Percentiles rank a stretch among this genome's conserved stretches.
Conservation (phyloP, 179 eudicot genomes). For the Patellifolia procumbens region DNA sequence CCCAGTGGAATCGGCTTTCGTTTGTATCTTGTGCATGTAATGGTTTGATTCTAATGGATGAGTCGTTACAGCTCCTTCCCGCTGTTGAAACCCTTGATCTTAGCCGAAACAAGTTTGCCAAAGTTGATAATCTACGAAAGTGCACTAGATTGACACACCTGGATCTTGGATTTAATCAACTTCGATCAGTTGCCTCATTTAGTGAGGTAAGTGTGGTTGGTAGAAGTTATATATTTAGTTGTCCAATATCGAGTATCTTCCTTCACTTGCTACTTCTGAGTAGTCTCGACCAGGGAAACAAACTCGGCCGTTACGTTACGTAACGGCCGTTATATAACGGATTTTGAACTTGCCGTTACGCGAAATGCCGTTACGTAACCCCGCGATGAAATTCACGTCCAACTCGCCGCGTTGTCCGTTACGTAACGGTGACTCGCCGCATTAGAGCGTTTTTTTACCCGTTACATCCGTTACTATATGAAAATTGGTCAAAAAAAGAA, state of each 20-base stretch:
- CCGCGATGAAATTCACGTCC: too few species aligned
- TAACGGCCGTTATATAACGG: too few species aligned
- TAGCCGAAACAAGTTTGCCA: conserved; percentile 88
- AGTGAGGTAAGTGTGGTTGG: conserved; percentile 54
- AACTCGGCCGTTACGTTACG: too few species aligned
- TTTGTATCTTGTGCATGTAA: conserved; percentile 89
- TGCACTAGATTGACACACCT: conserved; percentile 75
- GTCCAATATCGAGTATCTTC: background rate
- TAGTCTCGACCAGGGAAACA: too few species aligned
- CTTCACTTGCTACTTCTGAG: background rate
- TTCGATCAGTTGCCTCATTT: conserved; percentile 71
- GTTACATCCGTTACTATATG: too few species aligned
- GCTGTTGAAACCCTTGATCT: conserved; percentile 83
- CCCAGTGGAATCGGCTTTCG: conserved; percentile 70
- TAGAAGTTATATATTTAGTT: background rate
- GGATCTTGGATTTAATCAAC: conserved; percentile 93
- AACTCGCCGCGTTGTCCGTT: too few species aligned
- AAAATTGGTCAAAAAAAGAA: too few species aligned
- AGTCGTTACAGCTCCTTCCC: conserved; percentile 80
- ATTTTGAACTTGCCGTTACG: too few species aligned
- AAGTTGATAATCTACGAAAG: conserved; percentile 78
- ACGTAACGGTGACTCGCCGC: too few species aligned
- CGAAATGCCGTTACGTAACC: too few species aligned
- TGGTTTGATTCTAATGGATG: conserved; percentile 78
- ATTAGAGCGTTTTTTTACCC: too few species aligned